A percentile compares a stretch with the other conserved stretches of the same genome.
Conservation (phyloP, 129 eudicot genomes). For the Artemisia argyi region DNA sequence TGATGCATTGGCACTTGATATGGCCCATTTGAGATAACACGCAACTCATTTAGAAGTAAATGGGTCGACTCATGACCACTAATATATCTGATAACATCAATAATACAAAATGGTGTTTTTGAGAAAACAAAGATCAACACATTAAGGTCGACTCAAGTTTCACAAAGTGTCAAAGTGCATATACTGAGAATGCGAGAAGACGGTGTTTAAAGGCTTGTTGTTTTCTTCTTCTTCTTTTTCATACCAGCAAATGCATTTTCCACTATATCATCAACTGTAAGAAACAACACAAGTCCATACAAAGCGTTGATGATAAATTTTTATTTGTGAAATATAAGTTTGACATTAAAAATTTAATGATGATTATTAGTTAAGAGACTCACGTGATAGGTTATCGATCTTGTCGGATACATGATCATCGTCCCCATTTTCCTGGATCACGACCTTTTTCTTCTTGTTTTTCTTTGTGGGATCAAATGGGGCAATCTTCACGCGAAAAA, state of each 20-base stretch:
- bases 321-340: background rate
- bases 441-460: conserved; percentile 56
- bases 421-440: conserved; percentile 30
- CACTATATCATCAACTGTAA: conserved; percentile 53
- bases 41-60: no score
- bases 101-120: background rate
- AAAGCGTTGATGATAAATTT: background rate
- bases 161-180: background rate
- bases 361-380: background rate
- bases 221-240: conserved; percentile 80
- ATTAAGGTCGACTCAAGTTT: background rate
- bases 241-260: conserved; percentile 67
- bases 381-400: conserved; percentile 35
- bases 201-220: conserved; percentile 24
- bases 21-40: no score
- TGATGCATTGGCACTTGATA: no score
- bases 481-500: no score
- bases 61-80: no score
- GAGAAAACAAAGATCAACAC: conserved; percentile 13
- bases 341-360: no score
- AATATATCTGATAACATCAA: background rate
- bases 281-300: background rate
- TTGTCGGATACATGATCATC: conserved; percentile 30
- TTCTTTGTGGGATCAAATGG: conserved; percentile 57
- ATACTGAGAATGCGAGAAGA: background rate